These are phyloP conservation scores for Talaromyces sp. DNA, from an alignment of 2,329 filamentous ascomycete genomes.

Conservation along the genomic window DNA sequence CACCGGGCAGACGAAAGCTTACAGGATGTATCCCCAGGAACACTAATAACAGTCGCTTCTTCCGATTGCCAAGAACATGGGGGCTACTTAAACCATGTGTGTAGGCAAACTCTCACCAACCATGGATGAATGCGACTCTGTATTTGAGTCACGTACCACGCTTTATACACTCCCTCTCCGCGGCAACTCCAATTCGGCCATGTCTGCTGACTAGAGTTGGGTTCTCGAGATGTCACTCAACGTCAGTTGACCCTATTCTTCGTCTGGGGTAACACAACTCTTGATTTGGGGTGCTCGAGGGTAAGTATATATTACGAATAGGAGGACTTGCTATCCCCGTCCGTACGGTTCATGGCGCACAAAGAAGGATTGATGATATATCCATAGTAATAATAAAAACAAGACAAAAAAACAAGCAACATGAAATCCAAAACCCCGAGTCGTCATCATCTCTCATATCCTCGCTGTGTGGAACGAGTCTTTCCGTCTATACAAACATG, in stretches of 20 bases:
- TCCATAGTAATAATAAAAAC: not conserved
- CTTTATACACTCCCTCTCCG: not conserved
- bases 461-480: not conserved
- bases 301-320: slow-evolving; percentile 1
- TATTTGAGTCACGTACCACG: not conserved
- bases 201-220: slow-evolving; percentile 1
- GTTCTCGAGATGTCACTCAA: not conserved
- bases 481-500: not conserved
- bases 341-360: not conserved
- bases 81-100: slow-evolving; percentile 10
- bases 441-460: not conserved
- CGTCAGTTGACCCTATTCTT: slow-evolving; percentile 5
- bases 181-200: not conserved
- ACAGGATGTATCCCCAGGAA: not conserved
- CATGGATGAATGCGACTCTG: not conserved
- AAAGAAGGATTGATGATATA: not conserved
- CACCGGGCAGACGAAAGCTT: not conserved
- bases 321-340: not conserved
- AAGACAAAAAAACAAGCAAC: not conserved
- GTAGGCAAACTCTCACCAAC: not conserved
- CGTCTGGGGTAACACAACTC: not conserved
- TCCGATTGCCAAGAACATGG: not conserved
- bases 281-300: slow-evolving; percentile 8
- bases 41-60: not conserved
- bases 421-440: not conserved